These are phyloP conservation scores for Gossypium mustelinum DNA, from an alignment of 345 rosid species.

Conservation along the genomic window DNA sequence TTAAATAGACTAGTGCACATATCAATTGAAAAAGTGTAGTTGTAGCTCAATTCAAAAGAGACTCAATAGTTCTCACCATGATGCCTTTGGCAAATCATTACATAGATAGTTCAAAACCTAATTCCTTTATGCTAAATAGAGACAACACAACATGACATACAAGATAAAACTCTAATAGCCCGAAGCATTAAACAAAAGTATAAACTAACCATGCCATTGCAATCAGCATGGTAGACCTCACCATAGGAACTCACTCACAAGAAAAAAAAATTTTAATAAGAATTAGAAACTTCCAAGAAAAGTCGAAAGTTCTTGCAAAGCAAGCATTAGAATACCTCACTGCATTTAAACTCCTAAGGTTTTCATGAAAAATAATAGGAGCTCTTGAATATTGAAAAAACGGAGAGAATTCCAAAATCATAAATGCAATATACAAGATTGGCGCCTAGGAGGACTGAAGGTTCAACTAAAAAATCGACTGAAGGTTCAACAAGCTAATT, in stretches of 20 bases:
- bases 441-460: too few relatives aligned
- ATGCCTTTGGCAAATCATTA: neutral
- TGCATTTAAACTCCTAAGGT: neutral
- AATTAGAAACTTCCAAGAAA: neutral
- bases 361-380: neutral
- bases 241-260: constrained; percentile 80
- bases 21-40: neutral
- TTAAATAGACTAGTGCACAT: neutral
- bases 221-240: constrained; percentile 94
- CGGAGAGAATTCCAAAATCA: too few relatives aligned
- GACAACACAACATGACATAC: neutral
- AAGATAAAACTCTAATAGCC: neutral
- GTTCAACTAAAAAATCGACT: too few relatives aligned
- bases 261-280: neutral
- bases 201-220: constrained; percentile 91
- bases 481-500: too few relatives aligned
- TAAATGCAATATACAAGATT: too few relatives aligned
- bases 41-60: neutral
- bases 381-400: too few relatives aligned
- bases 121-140: neutral
- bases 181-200: neutral
- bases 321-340: neutral
- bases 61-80: neutral
- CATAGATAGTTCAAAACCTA: neutral
- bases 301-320: neutral